Conservation (phyloP, 2,329 filamentous ascomycete genomes). For the Rhynchosporium secalis region DNA sequence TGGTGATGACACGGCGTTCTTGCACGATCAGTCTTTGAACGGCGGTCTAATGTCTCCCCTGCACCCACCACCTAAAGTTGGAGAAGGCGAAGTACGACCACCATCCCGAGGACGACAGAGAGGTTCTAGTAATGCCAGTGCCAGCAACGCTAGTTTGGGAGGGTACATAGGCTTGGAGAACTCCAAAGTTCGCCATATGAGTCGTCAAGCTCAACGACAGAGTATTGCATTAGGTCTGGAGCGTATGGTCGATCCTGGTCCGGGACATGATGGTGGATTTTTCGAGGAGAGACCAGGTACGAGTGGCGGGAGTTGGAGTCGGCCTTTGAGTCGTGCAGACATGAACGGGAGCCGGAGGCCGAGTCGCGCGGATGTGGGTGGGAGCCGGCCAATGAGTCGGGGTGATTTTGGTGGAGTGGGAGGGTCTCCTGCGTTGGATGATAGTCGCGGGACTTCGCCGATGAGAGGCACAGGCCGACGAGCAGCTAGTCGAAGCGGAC, state of each 20-base stretch:
- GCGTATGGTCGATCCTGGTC: slow-evolving; percentile 29
- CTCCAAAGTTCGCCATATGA: background rate
- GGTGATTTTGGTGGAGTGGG: slow-evolving; percentile 7
- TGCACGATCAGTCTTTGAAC: background rate
- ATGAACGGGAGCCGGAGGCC: no score
- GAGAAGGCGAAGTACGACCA: slow-evolving; percentile 27
- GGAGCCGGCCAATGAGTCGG: slow-evolving; percentile 4
- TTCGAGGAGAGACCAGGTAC: no score
- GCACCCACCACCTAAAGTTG: slow-evolving; percentile 35
- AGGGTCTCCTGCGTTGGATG: background rate
- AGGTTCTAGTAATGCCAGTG: slow-evolving; percentile 14
- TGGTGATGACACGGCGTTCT: slow-evolving; percentile 4
- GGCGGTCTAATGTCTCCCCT: slow-evolving; percentile 28
- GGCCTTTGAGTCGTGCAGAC: no score
- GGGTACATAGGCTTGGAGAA: no score
- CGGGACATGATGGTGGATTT: slow-evolving; percentile 13
- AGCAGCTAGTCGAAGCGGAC: background rate
- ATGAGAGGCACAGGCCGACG: slow-evolving; percentile 2
- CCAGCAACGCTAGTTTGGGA: background rate
- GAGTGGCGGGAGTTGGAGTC: no score
- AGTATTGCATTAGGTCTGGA: slow-evolving; percentile 38
- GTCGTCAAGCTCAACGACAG: slow-evolving; percentile 29
- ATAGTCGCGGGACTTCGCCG: slow-evolving; percentile 3
- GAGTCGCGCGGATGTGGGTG: background rate
- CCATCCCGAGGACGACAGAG: slow-evolving; percentile 23